phyloP scores from a whole-genome alignment of 345 rosid genomes.

The Orychophragmus violaceus region DNA sequence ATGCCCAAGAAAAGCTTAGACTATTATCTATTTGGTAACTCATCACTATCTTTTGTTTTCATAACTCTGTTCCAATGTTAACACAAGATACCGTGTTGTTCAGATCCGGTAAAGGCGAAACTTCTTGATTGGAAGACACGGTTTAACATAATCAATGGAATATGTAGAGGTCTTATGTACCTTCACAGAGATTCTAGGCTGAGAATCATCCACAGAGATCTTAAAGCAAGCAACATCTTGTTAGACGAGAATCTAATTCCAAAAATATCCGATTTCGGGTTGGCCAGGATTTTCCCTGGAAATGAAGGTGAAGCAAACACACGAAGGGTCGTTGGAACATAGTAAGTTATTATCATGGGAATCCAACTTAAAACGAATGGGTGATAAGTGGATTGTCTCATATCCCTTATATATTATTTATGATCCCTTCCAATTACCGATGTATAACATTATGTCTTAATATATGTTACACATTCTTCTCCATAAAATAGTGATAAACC shows the following conservation, averaged over 20 bases:
- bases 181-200: slow-evolving; percentile 15
- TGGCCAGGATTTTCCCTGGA: slow-evolving; percentile 39
- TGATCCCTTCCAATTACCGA: too few relatives aligned
- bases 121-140: slow-evolving; percentile 4
- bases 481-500: background rate
- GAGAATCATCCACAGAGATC: background rate
- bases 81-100: background rate
- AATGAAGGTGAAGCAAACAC: slow-evolving; percentile 41
- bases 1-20: slow-evolving; percentile 45
- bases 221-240: slow-evolving; percentile 4
- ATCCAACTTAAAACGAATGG: too few relatives aligned
- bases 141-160: background rate
- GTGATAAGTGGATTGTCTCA: too few relatives aligned
- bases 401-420: too few relatives aligned
- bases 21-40: slow-evolving; percentile 1
- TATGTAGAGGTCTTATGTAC: slow-evolving; percentile 11
- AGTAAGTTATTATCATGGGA: too few relatives aligned
- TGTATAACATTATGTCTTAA: too few relatives aligned
- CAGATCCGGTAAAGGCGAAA: background rate
- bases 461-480: background rate
- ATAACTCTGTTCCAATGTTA: background rate
- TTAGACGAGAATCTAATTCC: slow-evolving; percentile 47
- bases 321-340: slow-evolving; percentile 40
- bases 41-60: background rate
- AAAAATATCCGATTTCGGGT: slow-evolving; percentile 48